Evolutionary conservation across 148 eudicot genomes (phyloP).

Genomic region (Chenopodium berlandieri): DNA sequence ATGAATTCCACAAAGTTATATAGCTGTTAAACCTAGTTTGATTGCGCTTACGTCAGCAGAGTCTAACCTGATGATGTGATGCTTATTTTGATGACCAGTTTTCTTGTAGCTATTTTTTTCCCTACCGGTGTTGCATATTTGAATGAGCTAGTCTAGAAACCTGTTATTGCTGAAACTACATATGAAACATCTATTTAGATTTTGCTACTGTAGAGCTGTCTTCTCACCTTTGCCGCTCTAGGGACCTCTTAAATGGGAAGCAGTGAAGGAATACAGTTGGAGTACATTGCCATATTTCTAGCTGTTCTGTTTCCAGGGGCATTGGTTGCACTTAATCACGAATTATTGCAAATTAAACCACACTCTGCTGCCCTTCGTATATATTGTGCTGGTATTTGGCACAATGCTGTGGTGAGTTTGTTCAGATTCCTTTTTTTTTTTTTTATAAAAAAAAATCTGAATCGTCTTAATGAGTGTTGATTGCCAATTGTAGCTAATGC

Average conservation of each 20-base stretch:
- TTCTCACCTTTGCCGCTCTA: conserved; percentile 42
- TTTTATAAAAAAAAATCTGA: neutral
- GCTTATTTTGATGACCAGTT: neutral
- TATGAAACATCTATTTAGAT: neutral
- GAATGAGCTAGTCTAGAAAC: neutral
- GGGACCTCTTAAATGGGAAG: conserved; percentile 38
- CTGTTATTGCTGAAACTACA: neutral
- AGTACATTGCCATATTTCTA: conserved; percentile 75
- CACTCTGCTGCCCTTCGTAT: conserved; percentile 66
- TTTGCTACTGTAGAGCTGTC: conserved; percentile 15
- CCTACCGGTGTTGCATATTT: neutral
- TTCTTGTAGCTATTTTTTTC: neutral
- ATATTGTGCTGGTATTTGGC: conserved; percentile 98
- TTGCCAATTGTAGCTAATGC: neutral
- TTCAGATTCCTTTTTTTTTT: neutral
- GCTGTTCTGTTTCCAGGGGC: conserved; percentile 95
- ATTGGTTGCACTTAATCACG: conserved; percentile 75
- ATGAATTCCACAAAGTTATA: no score
- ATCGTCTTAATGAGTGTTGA: neutral
- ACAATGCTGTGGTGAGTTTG: conserved; percentile 84
- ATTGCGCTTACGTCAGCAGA: no score
- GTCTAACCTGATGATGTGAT: no score
- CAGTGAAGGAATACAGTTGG: conserved; percentile 93
- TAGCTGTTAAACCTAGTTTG: no score
- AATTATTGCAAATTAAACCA: conserved; percentile 56